These are phyloP conservation scores for Alternaria dauci DNA, from an alignment of 2,329 filamentous ascomycete genomes.

Conservation along the genomic window DNA sequence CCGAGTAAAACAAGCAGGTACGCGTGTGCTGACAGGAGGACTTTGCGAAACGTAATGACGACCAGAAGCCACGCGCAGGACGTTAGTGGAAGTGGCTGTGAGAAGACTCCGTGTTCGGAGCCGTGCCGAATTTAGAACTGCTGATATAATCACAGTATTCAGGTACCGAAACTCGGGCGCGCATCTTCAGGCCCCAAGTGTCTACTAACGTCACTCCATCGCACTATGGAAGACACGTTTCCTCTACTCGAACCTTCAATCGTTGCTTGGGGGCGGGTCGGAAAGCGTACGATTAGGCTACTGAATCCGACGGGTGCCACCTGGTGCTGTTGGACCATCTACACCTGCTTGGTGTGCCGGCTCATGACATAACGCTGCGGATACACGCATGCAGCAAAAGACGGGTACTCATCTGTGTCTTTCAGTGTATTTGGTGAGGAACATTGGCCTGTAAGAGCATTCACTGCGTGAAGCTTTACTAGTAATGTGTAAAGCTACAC, in stretches of 20 bases:
- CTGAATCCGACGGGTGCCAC: slow-evolving; percentile 4
- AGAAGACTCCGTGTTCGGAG: neutral
- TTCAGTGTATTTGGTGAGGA: neutral
- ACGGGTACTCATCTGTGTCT: neutral
- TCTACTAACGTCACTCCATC: neutral
- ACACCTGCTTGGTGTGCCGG: neutral
- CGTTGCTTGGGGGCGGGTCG: neutral
- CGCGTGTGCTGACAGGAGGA: neutral
- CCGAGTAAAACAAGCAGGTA: slow-evolving; percentile 4
- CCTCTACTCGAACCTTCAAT: neutral
- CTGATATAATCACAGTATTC: neutral
- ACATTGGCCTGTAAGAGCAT: neutral
- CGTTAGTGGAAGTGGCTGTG: neutral
- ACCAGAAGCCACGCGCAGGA: neutral
- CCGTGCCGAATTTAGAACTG: neutral
- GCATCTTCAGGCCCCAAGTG: neutral
- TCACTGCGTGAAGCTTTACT: neutral
- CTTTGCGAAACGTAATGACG: slow-evolving; percentile 2
- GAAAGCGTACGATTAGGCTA: slow-evolving; percentile 3
- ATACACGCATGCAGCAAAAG: neutral
- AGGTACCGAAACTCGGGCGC: neutral
- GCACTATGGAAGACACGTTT: slow-evolving; percentile 1
- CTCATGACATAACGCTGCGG: slow-evolving; percentile 3
- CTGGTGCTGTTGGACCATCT: neutral
- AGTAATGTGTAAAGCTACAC: neutral